These are phyloP conservation scores for Botrytis cinerea DNA, from an alignment of 2,329 filamentous ascomycete genomes.

Conservation along the genomic window DNA sequence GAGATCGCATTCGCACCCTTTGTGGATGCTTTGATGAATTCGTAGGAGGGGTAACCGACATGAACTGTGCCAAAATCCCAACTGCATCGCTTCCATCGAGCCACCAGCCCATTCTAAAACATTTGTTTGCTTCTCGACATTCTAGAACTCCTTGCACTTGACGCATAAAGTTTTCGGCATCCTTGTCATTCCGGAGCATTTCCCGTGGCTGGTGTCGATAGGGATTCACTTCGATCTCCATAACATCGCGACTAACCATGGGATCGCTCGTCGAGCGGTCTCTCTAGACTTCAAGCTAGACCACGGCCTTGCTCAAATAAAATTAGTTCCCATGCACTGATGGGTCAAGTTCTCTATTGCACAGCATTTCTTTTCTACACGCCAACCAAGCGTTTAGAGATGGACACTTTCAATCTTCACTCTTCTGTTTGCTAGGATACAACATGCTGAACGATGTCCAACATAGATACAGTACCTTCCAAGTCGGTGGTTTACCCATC, in stretches of 20 bases:
- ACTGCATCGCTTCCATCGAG: no score
- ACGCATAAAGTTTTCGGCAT: neutral
- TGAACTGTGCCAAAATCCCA: neutral
- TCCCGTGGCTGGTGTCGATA: neutral
- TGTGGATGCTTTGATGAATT: neutral
- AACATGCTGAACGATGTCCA: slow-evolving; percentile 24
- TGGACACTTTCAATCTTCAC: slow-evolving; percentile 3
- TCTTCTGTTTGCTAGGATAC: neutral
- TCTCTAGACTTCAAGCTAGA: neutral
- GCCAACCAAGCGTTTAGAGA: neutral
- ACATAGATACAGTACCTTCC: slow-evolving; percentile 19
- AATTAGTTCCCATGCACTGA: neutral
- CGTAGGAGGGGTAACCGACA: neutral
- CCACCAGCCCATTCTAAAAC: neutral
- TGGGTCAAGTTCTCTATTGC: neutral
- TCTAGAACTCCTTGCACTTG: neutral
- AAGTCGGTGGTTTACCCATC: slow-evolving; percentile 30
- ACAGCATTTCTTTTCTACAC: neutral
- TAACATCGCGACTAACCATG: neutral
- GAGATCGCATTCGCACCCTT: neutral
- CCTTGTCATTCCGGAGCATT: neutral
- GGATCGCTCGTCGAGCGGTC: slow-evolving; percentile 9
- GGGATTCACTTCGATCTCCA: slow-evolving; percentile 15
- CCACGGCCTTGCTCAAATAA: neutral
- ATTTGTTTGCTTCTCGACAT: neutral